Evolutionary conservation across 148 eudicot genomes (phyloP).

Genomic region (Cornus suecica): DNA sequence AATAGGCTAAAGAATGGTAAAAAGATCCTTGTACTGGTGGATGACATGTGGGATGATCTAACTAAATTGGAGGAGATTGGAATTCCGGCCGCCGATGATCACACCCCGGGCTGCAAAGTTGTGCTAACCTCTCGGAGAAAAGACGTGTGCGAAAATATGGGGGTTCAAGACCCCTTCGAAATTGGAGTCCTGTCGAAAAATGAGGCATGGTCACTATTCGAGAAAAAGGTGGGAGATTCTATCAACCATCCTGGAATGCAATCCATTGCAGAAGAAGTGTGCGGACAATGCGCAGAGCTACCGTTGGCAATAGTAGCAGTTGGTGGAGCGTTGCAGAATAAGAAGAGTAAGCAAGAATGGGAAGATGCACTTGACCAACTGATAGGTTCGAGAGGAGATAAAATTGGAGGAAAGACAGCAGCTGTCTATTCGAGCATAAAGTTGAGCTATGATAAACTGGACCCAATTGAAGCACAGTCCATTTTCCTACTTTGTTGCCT

Average conservation of each 20-base stretch:
- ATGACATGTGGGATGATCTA: conserved; percentile 18
- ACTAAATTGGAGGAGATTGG: conserved; percentile 1
- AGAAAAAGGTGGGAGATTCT: too few relatives aligned
- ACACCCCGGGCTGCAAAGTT: too few relatives aligned
- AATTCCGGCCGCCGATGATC: too few relatives aligned
- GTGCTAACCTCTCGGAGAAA: too few relatives aligned
- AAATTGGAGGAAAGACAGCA: background rate
- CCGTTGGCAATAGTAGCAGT: conserved; percentile 13
- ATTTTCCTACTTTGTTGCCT: conserved; percentile 15
- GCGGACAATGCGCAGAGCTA: conserved; percentile 9
- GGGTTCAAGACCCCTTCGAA: conserved; percentile 1
- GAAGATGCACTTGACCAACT: too few relatives aligned
- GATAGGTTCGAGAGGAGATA: too few relatives aligned
- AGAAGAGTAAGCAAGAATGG: background rate
- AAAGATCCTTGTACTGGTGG: conserved; percentile 11
- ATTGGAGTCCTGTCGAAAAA: background rate
- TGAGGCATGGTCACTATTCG: too few relatives aligned
- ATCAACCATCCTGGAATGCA: too few relatives aligned
- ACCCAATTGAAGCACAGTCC: background rate
- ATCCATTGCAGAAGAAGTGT: too few relatives aligned
- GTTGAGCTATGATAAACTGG: conserved; percentile 2
- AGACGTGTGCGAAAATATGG: too few relatives aligned
- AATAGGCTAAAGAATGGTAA: too few relatives aligned
- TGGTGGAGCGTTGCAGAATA: conserved; percentile 4
- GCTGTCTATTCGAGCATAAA: background rate